Conservation (phyloP, 345 rosid genomes). For the Aquilaria sinensis region DNA sequence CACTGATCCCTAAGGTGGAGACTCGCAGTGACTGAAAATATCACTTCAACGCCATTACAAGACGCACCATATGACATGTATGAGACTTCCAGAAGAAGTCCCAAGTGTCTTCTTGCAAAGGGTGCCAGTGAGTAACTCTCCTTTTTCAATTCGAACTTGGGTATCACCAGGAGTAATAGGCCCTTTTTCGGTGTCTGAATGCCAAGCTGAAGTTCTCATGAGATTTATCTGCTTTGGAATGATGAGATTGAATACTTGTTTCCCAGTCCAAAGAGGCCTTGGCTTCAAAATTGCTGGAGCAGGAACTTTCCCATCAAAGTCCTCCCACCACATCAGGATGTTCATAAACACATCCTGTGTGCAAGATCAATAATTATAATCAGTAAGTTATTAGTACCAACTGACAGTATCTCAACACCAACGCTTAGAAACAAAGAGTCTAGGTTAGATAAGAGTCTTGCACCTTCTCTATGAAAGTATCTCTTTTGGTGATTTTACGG, state of each 20-base stretch:
- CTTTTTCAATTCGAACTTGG: conserved; percentile 85
- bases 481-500: conserved; percentile 97
- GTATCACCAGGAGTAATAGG: conserved; percentile 90
- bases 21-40: background rate
- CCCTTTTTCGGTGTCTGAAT: conserved; percentile 70
- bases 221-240: conserved; percentile 98
- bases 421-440: background rate
- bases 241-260: conserved; percentile 94
- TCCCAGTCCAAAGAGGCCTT: conserved; percentile 98
- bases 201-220: conserved; percentile 87
- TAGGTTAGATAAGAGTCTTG: background rate
- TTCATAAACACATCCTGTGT: conserved; percentile 96
- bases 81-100: conserved; percentile 85
- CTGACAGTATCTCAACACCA: background rate
- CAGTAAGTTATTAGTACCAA: background rate
- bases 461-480: conserved; percentile 97
- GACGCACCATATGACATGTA: conserved; percentile 88
- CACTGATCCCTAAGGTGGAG: background rate
- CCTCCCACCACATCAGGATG: conserved; percentile 99
- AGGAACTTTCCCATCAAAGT: conserved; percentile 96
- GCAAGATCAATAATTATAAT: conserved; percentile 2
- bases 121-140: conserved; percentile 87
- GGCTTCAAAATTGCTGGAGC: conserved; percentile 94
- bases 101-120: conserved; percentile 98
- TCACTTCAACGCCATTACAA: background rate